phyloP scores from a whole-genome alignment of 768 basidiomycete species.

The Kockovaella imperatae region DNA sequence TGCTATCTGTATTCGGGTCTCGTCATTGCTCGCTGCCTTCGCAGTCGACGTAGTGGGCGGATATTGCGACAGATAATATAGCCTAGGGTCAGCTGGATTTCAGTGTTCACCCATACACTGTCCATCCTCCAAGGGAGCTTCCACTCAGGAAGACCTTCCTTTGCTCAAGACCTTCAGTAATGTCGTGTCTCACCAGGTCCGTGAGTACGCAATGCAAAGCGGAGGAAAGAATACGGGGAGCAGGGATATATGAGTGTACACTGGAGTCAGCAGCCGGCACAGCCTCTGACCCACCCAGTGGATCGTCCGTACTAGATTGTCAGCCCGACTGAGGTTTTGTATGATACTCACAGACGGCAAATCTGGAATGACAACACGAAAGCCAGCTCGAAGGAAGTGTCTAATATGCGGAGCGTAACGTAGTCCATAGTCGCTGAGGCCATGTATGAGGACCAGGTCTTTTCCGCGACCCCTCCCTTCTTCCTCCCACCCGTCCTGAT shows the following conservation, averaged over 20 bases:
- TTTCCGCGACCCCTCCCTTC: conserved; percentile 35
- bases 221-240: conserved; percentile 33
- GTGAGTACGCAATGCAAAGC: conserved; percentile 40
- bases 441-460: conserved; percentile 45
- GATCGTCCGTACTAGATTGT: conserved; percentile 40
- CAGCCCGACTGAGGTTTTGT: not conserved
- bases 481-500: conserved; percentile 31
- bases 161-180: conserved; percentile 28
- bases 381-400: conserved; percentile 43
- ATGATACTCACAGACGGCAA: conserved; percentile 42
- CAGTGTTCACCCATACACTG: conserved; percentile 42
- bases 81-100: conserved; percentile 9
- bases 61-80: conserved; percentile 41
- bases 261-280: not conserved
- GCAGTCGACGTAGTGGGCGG: conserved; percentile 20
- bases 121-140: conserved; percentile 45
- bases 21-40: conserved; percentile 9
- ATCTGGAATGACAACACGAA: conserved; percentile 46
- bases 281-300: conserved; percentile 25
- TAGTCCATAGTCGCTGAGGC: conserved; percentile 39
- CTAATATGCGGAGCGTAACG: conserved; percentile 42
- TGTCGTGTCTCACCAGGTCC: conserved; percentile 37
- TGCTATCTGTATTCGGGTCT: conserved; percentile 32
- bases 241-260: not conserved
- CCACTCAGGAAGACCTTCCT: conserved; percentile 44